Percentiles rank a stretch among this genome's conserved stretches.
Evolutionary conservation across 2,329 filamentous ascomycete genomes (phyloP).

Genomic region (Talaromyces sp.): DNA sequence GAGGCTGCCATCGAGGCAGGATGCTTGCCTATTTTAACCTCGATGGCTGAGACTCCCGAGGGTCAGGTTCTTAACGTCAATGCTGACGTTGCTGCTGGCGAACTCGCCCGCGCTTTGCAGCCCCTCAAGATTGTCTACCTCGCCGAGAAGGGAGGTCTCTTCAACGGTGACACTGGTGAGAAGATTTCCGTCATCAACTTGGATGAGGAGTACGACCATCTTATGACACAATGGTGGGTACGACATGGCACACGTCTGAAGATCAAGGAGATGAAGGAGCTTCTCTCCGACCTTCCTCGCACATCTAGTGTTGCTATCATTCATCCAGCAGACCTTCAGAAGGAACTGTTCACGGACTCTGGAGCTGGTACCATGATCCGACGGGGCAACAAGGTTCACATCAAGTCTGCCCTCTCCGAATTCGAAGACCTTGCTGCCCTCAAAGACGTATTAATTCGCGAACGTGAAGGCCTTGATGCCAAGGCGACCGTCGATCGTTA

Average conservation of each 20-base stretch:
- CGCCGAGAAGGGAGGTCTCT: constrained; percentile 95
- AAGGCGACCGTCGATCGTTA: constrained; percentile 82
- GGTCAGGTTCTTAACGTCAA: constrained; percentile 96
- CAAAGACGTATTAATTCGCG: constrained; percentile 76
- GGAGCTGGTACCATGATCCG: constrained; percentile 91
- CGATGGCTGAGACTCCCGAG: constrained; percentile 89
- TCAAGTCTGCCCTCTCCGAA: constrained; percentile 65
- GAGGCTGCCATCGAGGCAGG: constrained; percentile 87
- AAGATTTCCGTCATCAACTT: constrained; percentile 98
- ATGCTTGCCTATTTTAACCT: constrained; percentile 89
- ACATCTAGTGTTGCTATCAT: constrained; percentile 97
- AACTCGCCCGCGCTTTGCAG: constrained; percentile 81
- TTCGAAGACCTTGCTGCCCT: constrained; percentile 73
- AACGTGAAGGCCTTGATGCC: constrained; percentile 76
- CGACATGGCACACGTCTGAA: constrained; percentile 91
- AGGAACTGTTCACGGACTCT: constrained; percentile 93
- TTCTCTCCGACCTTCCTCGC: constrained; percentile 81
- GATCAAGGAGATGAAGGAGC: constrained; percentile 95
- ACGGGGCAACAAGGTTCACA: constrained; percentile 82
- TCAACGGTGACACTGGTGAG: constrained; percentile 87
- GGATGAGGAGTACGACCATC: constrained; percentile 88
- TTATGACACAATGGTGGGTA: constrained; percentile 94
- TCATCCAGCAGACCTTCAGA: constrained; percentile 90
- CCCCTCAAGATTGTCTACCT: constrained; percentile 97
- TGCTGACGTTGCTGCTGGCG: constrained; percentile 91